Conservation (phyloP, 176 grass and related monocot species). For the Aegilops umbellulata region DNA sequence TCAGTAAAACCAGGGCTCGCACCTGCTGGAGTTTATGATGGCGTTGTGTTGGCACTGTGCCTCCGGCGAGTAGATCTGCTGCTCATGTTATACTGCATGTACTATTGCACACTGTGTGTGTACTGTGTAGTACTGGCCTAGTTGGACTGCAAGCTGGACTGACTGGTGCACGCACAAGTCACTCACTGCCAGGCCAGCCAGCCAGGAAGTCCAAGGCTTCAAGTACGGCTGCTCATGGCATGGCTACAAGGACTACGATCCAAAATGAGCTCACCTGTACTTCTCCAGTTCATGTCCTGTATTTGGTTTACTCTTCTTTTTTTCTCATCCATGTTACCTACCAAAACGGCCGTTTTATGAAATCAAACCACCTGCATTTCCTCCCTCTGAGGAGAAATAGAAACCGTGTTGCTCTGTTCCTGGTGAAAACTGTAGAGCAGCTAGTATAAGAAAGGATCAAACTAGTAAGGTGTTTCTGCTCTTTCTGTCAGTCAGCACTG, state of each 20-base stretch:
- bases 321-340: conserved; percentile 3
- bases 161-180: not conserved
- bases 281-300: not conserved
- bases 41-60: not conserved
- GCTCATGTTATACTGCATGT: conserved; percentile 19
- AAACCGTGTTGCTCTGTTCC: not conserved
- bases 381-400: not conserved
- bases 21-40: conserved; percentile 39
- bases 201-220: conserved; percentile 9
- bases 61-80: conserved; percentile 23
- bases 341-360: conserved; percentile 32
- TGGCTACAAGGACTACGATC: conserved; percentile 31
- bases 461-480: not conserved
- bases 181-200: not conserved
- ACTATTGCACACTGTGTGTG: conserved; percentile 3
- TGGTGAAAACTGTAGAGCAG: not conserved
- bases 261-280: not conserved
- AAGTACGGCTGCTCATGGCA: not conserved
- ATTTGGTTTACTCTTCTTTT: not conserved
- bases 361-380: not conserved
- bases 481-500: conserved; percentile 19
- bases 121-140: not conserved
- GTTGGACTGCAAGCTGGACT: not conserved
- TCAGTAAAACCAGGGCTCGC: conserved; percentile 20
- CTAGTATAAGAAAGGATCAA: conserved; percentile 22